Evolutionary conservation across 176 grass and related monocot genomes (phyloP).

Genomic region (Oryza australiensis): DNA sequence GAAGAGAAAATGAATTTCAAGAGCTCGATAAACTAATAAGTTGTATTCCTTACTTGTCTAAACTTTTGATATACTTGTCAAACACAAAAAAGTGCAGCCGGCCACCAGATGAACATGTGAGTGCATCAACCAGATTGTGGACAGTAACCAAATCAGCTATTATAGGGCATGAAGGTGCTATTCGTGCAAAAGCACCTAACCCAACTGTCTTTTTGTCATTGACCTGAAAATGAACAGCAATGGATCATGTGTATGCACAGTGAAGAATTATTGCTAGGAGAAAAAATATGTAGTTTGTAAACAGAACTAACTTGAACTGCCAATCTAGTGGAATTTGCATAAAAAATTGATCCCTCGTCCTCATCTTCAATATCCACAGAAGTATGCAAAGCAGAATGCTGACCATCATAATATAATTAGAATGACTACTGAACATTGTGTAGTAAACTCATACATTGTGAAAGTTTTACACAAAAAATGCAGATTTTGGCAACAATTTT

Average conservation of each 20-base stretch:
- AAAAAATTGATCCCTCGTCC: slow-evolving; percentile 83
- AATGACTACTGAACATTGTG: slow-evolving; percentile 8
- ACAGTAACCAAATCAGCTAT: slow-evolving; percentile 83
- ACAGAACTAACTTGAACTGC: slow-evolving; percentile 71
- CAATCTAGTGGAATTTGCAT: slow-evolving; percentile 72
- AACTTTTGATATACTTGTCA: slow-evolving; percentile 84
- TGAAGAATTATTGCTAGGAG: background rate
- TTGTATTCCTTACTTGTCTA: slow-evolving; percentile 60
- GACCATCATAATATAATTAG: slow-evolving; percentile 24
- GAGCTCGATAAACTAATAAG: slow-evolving; percentile 1
- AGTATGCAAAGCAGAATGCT: slow-evolving; percentile 41
- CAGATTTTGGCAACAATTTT: background rate
- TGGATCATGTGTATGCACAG: slow-evolving; percentile 24
- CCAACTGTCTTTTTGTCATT: slow-evolving; percentile 78
- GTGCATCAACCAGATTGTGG: slow-evolving; percentile 79
- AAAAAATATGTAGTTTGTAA: background rate
- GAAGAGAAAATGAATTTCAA: slow-evolving; percentile 20
- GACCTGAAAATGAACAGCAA: slow-evolving; percentile 59
- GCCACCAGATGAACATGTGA: slow-evolving; percentile 74
- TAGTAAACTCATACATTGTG: slow-evolving; percentile 14
- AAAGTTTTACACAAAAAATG: slow-evolving; percentile 30
- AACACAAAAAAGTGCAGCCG: slow-evolving; percentile 81
- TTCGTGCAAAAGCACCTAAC: slow-evolving; percentile 59
- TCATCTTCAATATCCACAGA: slow-evolving; percentile 61
- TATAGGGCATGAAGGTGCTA: slow-evolving; percentile 70